Percentiles rank a stretch among this genome's conserved stretches.
Evolutionary conservation across 306 rosid species (phyloP).

Genomic region (Rosa persica): DNA sequence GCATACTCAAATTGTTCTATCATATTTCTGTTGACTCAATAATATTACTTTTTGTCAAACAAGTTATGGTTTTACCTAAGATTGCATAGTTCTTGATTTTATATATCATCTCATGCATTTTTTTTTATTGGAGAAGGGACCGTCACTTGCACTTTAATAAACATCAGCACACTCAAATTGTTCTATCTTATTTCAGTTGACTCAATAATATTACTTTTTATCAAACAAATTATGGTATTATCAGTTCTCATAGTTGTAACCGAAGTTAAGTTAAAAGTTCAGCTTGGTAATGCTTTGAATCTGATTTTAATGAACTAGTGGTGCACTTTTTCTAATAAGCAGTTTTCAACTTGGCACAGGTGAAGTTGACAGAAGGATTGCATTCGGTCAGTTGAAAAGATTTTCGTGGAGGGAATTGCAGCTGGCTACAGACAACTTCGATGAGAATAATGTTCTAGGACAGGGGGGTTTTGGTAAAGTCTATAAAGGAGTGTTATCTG

Average conservation of each 20-base stretch:
- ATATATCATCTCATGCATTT: background rate
- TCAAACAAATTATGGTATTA: background rate
- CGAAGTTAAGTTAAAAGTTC: background rate
- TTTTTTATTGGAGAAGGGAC: background rate
- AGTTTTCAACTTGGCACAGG: constrained; percentile 38
- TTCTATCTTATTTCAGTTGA: background rate
- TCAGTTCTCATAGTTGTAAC: background rate
- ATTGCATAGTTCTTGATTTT: background rate
- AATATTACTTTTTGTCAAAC: background rate
- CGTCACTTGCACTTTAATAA: background rate
- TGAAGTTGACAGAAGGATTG: constrained; percentile 94
- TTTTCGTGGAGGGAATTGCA: constrained; percentile 95
- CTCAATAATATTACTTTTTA: background rate
- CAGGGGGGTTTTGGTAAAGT: constrained; percentile 99
- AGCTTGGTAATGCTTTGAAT: background rate
- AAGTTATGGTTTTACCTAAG: background rate
- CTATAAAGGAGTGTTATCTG: constrained; percentile 90
- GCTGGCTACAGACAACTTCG: constrained; percentile 86
- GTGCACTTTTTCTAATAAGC: background rate
- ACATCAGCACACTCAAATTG: background rate
- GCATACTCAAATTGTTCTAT: background rate
- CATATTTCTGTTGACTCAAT: background rate
- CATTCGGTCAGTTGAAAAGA: constrained; percentile 88
- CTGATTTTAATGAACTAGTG: constrained; percentile 5
- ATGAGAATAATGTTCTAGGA: constrained; percentile 88